Conservation (phyloP, 1,284 basidiomycete species). For the Pyrrhoderma lamaoense region DNA sequence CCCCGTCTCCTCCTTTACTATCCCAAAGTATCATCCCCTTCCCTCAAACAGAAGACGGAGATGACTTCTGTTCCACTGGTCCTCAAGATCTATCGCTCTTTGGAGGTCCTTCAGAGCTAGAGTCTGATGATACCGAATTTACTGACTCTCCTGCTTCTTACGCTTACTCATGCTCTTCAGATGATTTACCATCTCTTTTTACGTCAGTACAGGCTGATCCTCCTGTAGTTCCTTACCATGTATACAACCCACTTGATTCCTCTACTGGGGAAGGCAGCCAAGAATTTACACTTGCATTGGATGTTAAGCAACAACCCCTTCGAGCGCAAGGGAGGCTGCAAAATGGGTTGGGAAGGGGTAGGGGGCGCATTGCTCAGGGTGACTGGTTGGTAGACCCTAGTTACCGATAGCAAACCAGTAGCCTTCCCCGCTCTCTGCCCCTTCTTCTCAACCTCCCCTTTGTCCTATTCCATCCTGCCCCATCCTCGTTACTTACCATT, state of each 20-base stretch:
- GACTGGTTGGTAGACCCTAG: no score
- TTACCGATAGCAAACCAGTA: no score
- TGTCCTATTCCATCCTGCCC: no score
- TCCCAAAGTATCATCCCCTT: constrained; percentile 11
- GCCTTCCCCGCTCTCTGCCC: no score
- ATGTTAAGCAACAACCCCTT: neutral
- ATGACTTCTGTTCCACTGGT: constrained; percentile 18
- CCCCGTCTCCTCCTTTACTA: neutral
- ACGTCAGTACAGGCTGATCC: neutral
- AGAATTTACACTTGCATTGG: neutral
- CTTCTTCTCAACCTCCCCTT: no score
- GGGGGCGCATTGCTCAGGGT: no score
- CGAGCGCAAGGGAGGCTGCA: no score
- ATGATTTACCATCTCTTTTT: constrained; percentile 5
- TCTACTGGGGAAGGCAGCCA: neutral
- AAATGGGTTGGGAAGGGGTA: no score
- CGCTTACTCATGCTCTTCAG: constrained; percentile 5
- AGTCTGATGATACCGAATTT: neutral
- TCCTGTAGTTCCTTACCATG: neutral
- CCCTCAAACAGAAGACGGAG: constrained; percentile 12
- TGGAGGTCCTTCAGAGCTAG: constrained; percentile 1
- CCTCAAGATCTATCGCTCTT: constrained; percentile 16
- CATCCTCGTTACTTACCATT: no score
- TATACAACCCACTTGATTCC: neutral
- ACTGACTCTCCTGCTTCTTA: neutral